Percentiles rank a stretch among this genome's conserved stretches.
Conservation (phyloP, 768 basidiomycete species). For the Termitomyces sp. region DNA sequence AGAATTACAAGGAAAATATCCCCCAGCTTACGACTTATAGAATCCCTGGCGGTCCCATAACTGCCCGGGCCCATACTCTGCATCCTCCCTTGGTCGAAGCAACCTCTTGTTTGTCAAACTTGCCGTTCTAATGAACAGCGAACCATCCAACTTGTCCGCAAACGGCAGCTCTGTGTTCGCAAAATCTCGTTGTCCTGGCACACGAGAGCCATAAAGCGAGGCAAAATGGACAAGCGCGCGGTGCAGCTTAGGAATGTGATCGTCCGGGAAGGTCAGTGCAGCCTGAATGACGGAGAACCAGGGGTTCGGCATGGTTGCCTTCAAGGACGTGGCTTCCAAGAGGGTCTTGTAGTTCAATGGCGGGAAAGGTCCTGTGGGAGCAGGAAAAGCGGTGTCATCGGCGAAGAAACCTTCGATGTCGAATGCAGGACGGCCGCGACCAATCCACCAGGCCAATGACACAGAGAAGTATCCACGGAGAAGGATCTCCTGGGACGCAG, state of each 20-base stretch:
- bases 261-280: conserved; percentile 55
- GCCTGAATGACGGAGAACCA: conserved; percentile 56
- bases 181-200: conserved; percentile 20
- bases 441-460: conserved; percentile 49
- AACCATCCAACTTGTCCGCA: conserved; percentile 57
- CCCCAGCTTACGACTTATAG: not conserved
- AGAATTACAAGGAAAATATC: too few relatives aligned
- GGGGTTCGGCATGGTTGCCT: conserved; percentile 45
- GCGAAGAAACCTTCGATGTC: conserved; percentile 49
- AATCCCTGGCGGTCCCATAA: conserved; percentile 13
- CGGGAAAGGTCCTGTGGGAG: conserved; percentile 22
- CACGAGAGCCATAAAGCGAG: conserved; percentile 41
- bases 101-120: conserved; percentile 47
- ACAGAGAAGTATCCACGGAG: conserved; percentile 52
- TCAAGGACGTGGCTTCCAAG: conserved; percentile 30
- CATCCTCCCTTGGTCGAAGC: conserved; percentile 1
- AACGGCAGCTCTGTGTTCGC: conserved; percentile 44
- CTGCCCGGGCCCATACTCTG: not conserved
- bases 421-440: conserved; percentile 49
- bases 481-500: conserved; percentile 40
- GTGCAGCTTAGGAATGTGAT: conserved; percentile 45
- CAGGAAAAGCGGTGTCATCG: conserved; percentile 20
- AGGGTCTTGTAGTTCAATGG: conserved; percentile 20
- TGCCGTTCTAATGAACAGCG: conserved; percentile 59
- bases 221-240: conserved; percentile 50